Evolutionary conservation across 768 basidiomycete species (phyloP), one percentile per base, ranked within the genome.

Genomic region (Dioszegia aurantiaca): DNA sequence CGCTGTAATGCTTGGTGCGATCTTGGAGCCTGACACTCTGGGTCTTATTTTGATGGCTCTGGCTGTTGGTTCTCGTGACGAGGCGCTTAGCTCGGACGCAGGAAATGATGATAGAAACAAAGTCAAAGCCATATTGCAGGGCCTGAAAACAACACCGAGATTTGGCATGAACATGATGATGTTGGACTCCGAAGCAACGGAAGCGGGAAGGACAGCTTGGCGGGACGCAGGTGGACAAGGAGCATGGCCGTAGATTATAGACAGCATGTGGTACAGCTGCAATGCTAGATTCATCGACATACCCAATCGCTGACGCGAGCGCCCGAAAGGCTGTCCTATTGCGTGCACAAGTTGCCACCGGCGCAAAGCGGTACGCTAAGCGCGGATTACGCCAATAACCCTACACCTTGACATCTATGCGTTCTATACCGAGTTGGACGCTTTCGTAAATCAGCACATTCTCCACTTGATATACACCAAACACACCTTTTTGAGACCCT

Each of bases 21-120:
- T 70, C 4, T 57, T 73, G 3, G 68, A 70, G 42, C 71, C 71
- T 17, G 71, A 73, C 54, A 46, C 48, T 2, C 57, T 73, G 10
- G 68, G 64, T 11, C 11, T 52, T 24, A 33, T 73, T 36, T 44
- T 70, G 6, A 11, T 46, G 3, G 60, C 63, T 5, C 44, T 73
- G 19, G 23, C 45, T 11, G 37, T 33, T 23, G 70, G 59, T 8
- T 17, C 55, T 8, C 40, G 10, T 12, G 39, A 26, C 48, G 14
- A 14, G 5, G 16, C 45, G 45, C 11, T 5, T 5, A 4, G n/a
- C n/a, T n/a, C n/a, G 55, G 51, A 28, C 21, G 21, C 23, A 1
- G n/a, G 19, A 27, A 27, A 37, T 11, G 39, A 45, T 12, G 42
- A 44, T 1, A 52, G 48, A 40, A 19, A 24, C 24, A 41, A 42